Conservation (phyloP, 2,329 filamentous ascomycete genomes). For the Dothideomycetes sp. region DNA sequence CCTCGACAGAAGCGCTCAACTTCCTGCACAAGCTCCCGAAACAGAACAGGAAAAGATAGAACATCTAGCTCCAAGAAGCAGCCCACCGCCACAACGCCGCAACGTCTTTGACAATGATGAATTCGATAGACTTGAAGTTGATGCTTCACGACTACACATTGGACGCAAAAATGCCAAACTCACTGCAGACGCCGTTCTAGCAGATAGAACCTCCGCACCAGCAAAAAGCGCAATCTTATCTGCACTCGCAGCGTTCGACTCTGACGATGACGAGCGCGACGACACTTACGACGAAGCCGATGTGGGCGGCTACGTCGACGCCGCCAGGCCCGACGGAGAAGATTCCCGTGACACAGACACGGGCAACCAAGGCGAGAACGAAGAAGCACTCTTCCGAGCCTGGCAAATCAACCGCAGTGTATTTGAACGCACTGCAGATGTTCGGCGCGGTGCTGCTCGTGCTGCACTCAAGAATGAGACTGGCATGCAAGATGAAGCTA, state of each 20-base stretch:
- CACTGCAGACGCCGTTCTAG: constrained; percentile 64
- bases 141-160: constrained; percentile 62
- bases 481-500: constrained; percentile 83
- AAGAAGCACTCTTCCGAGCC: constrained; percentile 63
- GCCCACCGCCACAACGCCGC: constrained; percentile 47
- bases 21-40: constrained; percentile 34
- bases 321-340: constrained; percentile 42
- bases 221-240: constrained; percentile 82
- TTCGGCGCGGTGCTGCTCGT: constrained; percentile 56
- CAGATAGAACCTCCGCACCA: constrained; percentile 54
- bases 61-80: constrained; percentile 49
- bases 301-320: constrained; percentile 80
- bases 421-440: constrained; percentile 64
- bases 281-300: constrained; percentile 93
- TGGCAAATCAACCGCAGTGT: constrained; percentile 56
- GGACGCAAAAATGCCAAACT: constrained; percentile 58
- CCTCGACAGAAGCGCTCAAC: constrained; percentile 55
- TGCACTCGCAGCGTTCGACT: constrained; percentile 80
- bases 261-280: constrained; percentile 91
- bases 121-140: constrained; percentile 60
- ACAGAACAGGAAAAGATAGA: constrained; percentile 20
- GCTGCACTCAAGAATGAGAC: constrained; percentile 62
- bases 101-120: constrained; percentile 78
- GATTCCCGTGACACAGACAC: constrained; percentile 41
- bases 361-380: constrained; percentile 38